phyloP scores from a whole-genome alignment of 148 eudicot species.

The Rhododendron vialii region DNA sequence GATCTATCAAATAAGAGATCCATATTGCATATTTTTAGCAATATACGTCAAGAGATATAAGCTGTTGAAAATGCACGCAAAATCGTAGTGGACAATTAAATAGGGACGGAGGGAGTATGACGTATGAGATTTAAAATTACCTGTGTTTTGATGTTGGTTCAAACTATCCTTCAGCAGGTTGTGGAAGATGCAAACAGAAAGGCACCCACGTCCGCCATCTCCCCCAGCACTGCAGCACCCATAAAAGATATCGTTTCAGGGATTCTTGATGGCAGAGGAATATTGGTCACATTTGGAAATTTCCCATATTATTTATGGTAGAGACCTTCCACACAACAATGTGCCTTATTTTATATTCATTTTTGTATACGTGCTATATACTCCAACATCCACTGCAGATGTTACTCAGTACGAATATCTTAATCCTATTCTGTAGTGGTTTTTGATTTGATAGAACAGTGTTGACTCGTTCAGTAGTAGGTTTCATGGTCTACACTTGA shows the following conservation, averaged over 20 bases:
- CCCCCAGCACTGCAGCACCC: not conserved
- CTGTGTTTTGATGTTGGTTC: not conserved
- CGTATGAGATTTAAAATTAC: not conserved
- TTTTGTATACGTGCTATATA: not conserved
- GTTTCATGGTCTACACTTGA: not conserved
- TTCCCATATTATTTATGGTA: constrained; percentile 5
- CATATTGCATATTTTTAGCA: no score
- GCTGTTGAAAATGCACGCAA: no score
- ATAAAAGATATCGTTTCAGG: not conserved
- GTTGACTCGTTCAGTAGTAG: not conserved
- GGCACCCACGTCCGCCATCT: not conserved
- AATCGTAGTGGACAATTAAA: no score
- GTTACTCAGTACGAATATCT: not conserved
- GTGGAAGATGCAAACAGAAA: not conserved
- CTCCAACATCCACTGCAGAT: not conserved
- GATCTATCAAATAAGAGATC: no score
- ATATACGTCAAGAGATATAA: no score
- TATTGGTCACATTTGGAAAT: not conserved
- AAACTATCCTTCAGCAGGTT: constrained; percentile 6
- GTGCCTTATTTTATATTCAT: not conserved
- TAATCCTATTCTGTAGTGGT: not conserved
- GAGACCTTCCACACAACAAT: not conserved
- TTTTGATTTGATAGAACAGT: not conserved
- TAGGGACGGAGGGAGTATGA: no score
- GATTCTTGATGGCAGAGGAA: not conserved